Evolutionary conservation across 2,329 filamentous ascomycete species (phyloP), one percentile per base, ranked within the genome.

Genomic region (Rutstroemia sp.): DNA sequence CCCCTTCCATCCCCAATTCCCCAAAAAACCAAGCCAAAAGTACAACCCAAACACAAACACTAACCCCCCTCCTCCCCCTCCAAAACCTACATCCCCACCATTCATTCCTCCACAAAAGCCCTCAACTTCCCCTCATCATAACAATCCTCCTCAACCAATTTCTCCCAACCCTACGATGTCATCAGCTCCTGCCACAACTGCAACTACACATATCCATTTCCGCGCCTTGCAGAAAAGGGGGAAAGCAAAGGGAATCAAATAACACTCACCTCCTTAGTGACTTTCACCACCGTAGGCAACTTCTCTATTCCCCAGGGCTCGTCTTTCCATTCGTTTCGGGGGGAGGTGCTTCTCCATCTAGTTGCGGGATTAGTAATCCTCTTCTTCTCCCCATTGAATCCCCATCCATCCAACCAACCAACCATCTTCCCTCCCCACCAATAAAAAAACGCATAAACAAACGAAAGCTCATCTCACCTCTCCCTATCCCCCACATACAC

Each of bases 141-240:
- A 34, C 51, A 48, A 4, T 54, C 51, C 19, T 48, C 42, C 19
- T 54, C 51, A 3, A 54, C 48, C 19, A 54, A 54, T 21, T 54
- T 54, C 30, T 54, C 51, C 51, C 42, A 54, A 25, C 48, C 48
- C 51, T 54, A 4, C 7, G 48, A 10, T 10, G 16, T 10, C n/a
- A 39, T 48, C 12, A 54, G 51, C 42, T 14, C 12, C 10, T 10
- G 12, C 3, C 3, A 14, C 12, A 12, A 34, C 30, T 12, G 9
- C 30, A 3, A 34, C 10, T 34, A 3, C 3, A 9, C 30, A 34
- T 4, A 3, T 12, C 30, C 1, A 12, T 12, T 12, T 4, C 12
- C 3, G 9, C 3, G 9, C 3, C 9, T 12, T 10, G 30, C 12
- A 34, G 30, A 34, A 34, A 14, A 7, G 16, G 2, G 14, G 5